Conservation (phyloP, 345 rosid species). For the Turritis glabra region DNA sequence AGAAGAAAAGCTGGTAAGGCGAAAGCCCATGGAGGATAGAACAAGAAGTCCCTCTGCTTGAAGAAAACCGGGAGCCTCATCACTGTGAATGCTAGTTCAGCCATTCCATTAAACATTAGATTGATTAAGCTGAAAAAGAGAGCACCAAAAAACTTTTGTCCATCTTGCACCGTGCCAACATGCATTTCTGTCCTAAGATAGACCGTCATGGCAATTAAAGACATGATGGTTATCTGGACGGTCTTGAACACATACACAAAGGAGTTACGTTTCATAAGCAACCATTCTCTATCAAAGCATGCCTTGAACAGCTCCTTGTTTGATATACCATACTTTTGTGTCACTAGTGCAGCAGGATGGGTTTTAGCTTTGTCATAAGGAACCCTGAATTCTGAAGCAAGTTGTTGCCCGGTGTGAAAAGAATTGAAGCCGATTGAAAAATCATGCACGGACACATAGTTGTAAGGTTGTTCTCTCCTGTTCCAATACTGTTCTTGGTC, state of each 20-base stretch:
- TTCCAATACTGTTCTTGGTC: conserved; percentile 86
- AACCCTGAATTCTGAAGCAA: conserved; percentile 47
- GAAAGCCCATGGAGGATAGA: conserved; percentile 75
- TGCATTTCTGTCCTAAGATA: conserved; percentile 63
- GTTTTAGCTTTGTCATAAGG: conserved; percentile 59
- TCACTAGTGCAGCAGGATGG: conserved; percentile 69
- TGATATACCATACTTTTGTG: conserved; percentile 67
- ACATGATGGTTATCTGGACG: conserved; percentile 55
- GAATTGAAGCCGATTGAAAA: conserved; percentile 54
- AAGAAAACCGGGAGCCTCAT: conserved; percentile 66
- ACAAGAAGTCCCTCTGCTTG: conserved; percentile 69
- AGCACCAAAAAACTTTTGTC: conserved; percentile 57
- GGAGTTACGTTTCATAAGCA: conserved; percentile 64
- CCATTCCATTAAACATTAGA: conserved; percentile 72
- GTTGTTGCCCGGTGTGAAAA: conserved; percentile 52
- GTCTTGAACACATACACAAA: conserved; percentile 63
- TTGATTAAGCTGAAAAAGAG: conserved; percentile 55
- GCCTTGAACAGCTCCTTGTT: conserved; percentile 67
- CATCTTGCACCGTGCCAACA: conserved; percentile 46
- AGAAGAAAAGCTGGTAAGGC: conserved; percentile 64
- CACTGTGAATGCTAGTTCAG: conserved; percentile 61
- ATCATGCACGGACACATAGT: conserved; percentile 48
- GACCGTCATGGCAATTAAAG: conserved; percentile 52
- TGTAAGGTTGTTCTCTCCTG: conserved; percentile 51
- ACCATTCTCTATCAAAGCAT: conserved; percentile 72